Evolutionary conservation across 2,329 filamentous ascomycete genomes (phyloP), one percentile per base, ranked within the genome.

Genomic region (Cryphonectria parasitica): DNA sequence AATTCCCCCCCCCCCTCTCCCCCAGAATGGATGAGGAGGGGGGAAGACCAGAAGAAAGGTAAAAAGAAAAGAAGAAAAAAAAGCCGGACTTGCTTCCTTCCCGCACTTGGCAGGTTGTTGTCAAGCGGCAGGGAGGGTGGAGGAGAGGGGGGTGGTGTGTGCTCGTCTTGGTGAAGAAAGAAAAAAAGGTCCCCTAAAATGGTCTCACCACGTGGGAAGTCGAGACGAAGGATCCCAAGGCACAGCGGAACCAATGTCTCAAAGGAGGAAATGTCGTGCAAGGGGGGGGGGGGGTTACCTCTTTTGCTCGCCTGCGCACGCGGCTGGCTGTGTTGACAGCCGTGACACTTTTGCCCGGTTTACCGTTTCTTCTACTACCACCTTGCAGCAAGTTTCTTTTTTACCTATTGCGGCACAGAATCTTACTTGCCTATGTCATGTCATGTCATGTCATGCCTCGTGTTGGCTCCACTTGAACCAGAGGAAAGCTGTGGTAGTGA

Each of bases 141-240:
- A 6, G 41, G 19, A 19, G 34, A 60, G 43, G 70, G 67, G 49
- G 36, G 45, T 43, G 67, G 49, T 25, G 45, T 43, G 39, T 10
- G 19, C 45, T 45, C 43, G 15, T 2, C 15, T 5, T 49, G 45
- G 45, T 49, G 31, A 67, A 41, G 25, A 15, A n/a, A 15, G 5
- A 39, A 31, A n/a, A 52, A 15, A 28, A 43, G n/a, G 19, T 22
- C 45, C n/a, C 58, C 65, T 69, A 66, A 66, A 56, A 54, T 68
- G 66, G 61, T 28, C 25, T n/a, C 31, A 45, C 69, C 69, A 71
- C 69, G 69, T 71, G 69, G 69, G 22, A 61, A 36, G 31, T 61
- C 31, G 19, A 39, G 31, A 31, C 31, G 34, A 61, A 61, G 58
- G 58, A 61, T 36, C 19, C 19, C 31, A 72, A 34, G 45, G 54